These are phyloP conservation scores for Staphylotrichum longicolle DNA, from an alignment of 495 filamentous ascomycete genomes.

Conservation along the genomic window DNA sequence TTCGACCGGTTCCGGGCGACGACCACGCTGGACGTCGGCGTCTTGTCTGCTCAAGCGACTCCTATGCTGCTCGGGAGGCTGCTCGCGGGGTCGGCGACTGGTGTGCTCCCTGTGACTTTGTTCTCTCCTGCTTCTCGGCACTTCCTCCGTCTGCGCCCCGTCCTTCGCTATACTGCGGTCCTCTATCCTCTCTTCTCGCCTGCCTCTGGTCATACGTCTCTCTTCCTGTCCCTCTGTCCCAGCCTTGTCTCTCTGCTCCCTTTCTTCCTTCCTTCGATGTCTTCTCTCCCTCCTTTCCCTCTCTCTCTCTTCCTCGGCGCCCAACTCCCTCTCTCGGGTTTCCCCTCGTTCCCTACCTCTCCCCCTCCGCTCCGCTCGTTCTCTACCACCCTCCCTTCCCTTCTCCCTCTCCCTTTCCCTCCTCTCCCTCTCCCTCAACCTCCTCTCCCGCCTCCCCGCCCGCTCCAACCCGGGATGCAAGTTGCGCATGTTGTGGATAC, in stretches of 20 bases:
- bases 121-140: conserved; percentile 1
- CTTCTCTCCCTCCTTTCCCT: background rate
- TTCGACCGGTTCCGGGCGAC: background rate
- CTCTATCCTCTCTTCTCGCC: background rate
- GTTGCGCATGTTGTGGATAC: conserved; percentile 33
- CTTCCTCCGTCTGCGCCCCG: background rate
- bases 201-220: background rate
- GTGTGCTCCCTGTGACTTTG: background rate
- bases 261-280: background rate
- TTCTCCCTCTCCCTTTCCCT: background rate
- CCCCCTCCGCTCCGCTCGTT: background rate
- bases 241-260: background rate
- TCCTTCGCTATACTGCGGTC: background rate
- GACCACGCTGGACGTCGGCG: background rate
- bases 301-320: too few relatives aligned
- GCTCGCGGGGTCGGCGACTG: background rate
- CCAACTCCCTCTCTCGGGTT: background rate
- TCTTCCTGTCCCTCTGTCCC: background rate
- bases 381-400: background rate
- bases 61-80: conserved; percentile 2
- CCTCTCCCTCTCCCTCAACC: background rate
- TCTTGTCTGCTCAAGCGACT: conserved; percentile 1
- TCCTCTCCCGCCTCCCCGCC: background rate
- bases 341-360: background rate
- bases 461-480: conserved; percentile 23